Evolutionary conservation across 345 rosid genomes (phyloP).

Genomic region (Gossypium australe): DNA sequence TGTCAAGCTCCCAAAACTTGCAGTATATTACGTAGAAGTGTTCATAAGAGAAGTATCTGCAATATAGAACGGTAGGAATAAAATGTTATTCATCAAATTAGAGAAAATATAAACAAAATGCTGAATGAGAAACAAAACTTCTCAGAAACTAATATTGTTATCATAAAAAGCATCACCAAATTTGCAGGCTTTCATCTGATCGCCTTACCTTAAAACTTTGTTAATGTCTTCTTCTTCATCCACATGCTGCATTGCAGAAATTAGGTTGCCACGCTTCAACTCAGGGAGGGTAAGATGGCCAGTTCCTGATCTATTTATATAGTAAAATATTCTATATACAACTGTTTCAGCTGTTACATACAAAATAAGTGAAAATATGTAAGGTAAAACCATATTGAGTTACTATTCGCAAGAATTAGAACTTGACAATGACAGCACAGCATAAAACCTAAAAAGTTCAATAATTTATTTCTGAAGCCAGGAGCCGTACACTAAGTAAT

Average conservation of each 20-base stretch:
- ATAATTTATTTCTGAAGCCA: neutral
- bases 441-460: neutral
- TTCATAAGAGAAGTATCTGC: conserved; percentile 90
- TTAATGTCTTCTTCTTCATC: conserved; percentile 94
- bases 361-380: neutral
- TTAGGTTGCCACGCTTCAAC: conserved; percentile 79
- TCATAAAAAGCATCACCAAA: neutral
- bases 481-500: neutral
- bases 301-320: conserved; percentile 79
- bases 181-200: neutral
- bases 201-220: conserved; percentile 69
- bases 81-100: conserved; percentile 4
- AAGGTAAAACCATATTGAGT: neutral
- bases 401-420: neutral
- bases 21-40: conserved; percentile 85
- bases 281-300: conserved; percentile 85
- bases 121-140: neutral
- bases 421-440: neutral
- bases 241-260: conserved; percentile 80
- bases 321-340: conserved; percentile 86
- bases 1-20: conserved; percentile 83
- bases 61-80: neutral
- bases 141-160: neutral
- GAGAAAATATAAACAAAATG: neutral
- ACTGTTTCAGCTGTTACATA: conserved; percentile 87